phyloP scores from a whole-genome alignment of 176 grass and related monocot species.

The Hordeum marinum region DNA sequence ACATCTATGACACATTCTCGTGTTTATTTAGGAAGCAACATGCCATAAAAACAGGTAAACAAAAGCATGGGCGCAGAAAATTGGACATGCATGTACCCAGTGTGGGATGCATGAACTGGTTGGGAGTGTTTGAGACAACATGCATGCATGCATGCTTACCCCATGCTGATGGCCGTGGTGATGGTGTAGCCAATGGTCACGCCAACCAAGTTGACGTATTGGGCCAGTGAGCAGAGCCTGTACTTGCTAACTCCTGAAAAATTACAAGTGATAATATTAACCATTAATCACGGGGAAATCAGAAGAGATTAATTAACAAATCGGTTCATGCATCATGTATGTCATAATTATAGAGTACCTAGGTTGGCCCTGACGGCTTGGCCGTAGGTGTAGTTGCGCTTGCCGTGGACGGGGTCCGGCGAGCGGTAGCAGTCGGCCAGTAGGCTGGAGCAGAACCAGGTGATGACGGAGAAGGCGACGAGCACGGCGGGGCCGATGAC shows the following conservation, averaged over 20 bases:
- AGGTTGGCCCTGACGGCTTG: constrained; percentile 61
- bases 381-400: constrained; percentile 79
- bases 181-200: constrained; percentile 89
- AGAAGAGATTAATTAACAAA: neutral
- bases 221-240: constrained; percentile 65
- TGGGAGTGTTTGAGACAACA: neutral
- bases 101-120: neutral
- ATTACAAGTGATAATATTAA: neutral
- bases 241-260: constrained; percentile 53
- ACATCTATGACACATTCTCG: no score
- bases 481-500: constrained; percentile 67
- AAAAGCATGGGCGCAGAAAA: neutral
- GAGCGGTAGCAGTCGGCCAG: constrained; percentile 82
- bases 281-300: neutral
- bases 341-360: constrained; percentile 20
- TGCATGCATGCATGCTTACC: constrained; percentile 27
- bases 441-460: constrained; percentile 86
- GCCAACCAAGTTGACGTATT: constrained; percentile 85
- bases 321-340: neutral
- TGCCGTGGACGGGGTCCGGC: constrained; percentile 66
- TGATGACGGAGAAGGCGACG: constrained; percentile 73
- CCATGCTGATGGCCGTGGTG: constrained; percentile 96
- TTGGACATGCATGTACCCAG: neutral
- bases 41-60: neutral
- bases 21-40: neutral